Conservation (phyloP, 805 yeast genomes). For the Yarrowia porcina region DNA sequence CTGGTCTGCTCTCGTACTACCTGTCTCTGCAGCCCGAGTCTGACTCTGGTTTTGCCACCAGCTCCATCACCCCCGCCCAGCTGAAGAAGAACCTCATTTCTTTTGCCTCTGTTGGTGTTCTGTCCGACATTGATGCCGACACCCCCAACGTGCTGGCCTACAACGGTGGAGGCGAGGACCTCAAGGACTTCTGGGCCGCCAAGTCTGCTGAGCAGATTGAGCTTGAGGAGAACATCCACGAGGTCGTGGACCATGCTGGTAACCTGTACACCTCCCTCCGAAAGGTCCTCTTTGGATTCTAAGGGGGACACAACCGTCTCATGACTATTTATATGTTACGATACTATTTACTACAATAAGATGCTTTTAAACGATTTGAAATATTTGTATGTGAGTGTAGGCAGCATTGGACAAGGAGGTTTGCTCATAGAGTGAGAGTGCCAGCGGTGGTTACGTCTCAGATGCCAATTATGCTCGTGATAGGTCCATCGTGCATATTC, state of each 20-base stretch:
- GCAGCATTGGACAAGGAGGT: too few relatives aligned
- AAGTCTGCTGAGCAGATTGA: slow-evolving; percentile 17
- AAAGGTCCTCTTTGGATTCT: slow-evolving; percentile 13
- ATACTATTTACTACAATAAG: slow-evolving; percentile 21
- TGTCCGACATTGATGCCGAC: slow-evolving; percentile 47
- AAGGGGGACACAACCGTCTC: slow-evolving; percentile 21
- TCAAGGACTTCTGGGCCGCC: slow-evolving; percentile 49
- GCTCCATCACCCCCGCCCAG: slow-evolving; percentile 50
- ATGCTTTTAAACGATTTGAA: slow-evolving; percentile 5
- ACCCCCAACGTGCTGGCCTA: slow-evolving; percentile 58
- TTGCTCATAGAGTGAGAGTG: too few relatives aligned
- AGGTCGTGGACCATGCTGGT: slow-evolving; percentile 4
- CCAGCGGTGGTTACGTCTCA: too few relatives aligned
- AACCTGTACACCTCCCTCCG: slow-evolving; percentile 1
- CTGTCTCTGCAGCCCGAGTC: slow-evolving; percentile 54
- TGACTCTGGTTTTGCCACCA: slow-evolving; percentile 48
- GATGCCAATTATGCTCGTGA: too few relatives aligned
- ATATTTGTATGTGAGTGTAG: too few relatives aligned
- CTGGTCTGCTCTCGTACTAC: slow-evolving; percentile 55
- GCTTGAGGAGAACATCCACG: slow-evolving; percentile 11
- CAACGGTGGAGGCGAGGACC: slow-evolving; percentile 59
- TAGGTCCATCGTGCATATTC: too few relatives aligned
- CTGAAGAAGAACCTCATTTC: slow-evolving; percentile 51
- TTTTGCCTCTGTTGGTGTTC: slow-evolving; percentile 49
- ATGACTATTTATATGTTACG: slow-evolving; percentile 25